phyloP scores from a whole-genome alignment of 2,329 filamentous ascomycete genomes.

The Teratosphaeria destructans region DNA sequence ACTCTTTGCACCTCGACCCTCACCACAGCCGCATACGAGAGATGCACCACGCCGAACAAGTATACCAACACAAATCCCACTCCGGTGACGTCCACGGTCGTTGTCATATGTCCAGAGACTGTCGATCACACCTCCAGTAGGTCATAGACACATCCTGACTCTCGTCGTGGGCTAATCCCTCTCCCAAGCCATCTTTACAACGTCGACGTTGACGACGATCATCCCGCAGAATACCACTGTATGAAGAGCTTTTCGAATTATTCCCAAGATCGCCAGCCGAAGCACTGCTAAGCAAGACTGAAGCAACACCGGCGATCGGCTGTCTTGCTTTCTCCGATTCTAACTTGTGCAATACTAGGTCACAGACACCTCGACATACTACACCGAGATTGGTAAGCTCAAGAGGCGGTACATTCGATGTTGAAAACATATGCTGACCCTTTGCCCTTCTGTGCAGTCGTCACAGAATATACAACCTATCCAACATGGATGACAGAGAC shows the following conservation, averaged over 20 bases:
- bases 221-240: slow-evolving; percentile 3
- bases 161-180: not conserved
- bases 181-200: not conserved
- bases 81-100: not conserved
- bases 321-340: not conserved
- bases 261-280: not conserved
- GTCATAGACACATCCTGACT: not conserved
- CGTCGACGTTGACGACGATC: slow-evolving; percentile 1
- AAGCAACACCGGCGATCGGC: not conserved
- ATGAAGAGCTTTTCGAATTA: not conserved
- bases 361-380: slow-evolving; percentile 2
- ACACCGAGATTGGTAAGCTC: not conserved
- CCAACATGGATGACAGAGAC: not conserved
- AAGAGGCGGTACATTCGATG: not conserved
- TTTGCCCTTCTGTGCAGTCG: not conserved
- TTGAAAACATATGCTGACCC: not conserved
- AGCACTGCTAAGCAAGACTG: not conserved
- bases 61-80: slow-evolving; percentile 2
- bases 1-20: not conserved
- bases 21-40: not conserved
- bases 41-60: slow-evolving; percentile 1
- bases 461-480: slow-evolving; percentile 1
- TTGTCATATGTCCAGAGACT: not conserved
- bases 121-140: not conserved
- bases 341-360: not conserved